These are phyloP conservation scores for Mayamaea pseudoterrestris DNA, from an alignment of 108 stramenopile genomes.

Conservation along the genomic window DNA sequence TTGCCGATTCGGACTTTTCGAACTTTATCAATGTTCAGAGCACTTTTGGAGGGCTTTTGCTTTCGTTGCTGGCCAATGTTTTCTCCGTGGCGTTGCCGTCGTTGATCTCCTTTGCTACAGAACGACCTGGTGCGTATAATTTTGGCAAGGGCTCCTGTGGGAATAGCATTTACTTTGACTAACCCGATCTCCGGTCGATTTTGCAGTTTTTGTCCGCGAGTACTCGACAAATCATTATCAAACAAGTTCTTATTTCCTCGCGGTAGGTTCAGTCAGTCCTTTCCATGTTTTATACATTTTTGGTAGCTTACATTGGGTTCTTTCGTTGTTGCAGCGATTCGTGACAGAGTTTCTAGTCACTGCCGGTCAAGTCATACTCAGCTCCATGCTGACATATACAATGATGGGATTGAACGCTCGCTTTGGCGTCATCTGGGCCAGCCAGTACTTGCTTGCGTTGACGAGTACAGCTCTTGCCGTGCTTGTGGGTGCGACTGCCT, in stretches of 20 bases:
- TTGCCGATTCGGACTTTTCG: conserved; percentile 34
- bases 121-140: no score
- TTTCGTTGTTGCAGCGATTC: no score
- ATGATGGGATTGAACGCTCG: conserved; percentile 21
- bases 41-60: conserved; percentile 47
- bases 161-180: no score
- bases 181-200: no score
- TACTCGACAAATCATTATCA: conserved; percentile 76
- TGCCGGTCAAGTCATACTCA: conserved; percentile 24
- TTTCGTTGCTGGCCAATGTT: conserved; percentile 53
- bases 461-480: conserved; percentile 51
- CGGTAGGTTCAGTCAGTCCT: no score
- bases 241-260: conserved; percentile 57
- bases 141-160: no score
- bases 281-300: no score
- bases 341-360: conserved; percentile 21
- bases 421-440: conserved; percentile 11
- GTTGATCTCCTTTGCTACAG: conserved; percentile 60
- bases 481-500: conserved; percentile 29
- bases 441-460: conserved; percentile 39
- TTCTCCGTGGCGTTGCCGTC: conserved; percentile 68
- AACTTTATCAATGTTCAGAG: conserved; percentile 9
- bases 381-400: conserved; percentile 13
- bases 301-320: no score
- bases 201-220: conserved; percentile 41